A percentile compares a stretch with the other conserved stretches of the same genome.
phyloP scores from a whole-genome alignment of 73 alveolate species.

The Effrenium voratum region DNA sequence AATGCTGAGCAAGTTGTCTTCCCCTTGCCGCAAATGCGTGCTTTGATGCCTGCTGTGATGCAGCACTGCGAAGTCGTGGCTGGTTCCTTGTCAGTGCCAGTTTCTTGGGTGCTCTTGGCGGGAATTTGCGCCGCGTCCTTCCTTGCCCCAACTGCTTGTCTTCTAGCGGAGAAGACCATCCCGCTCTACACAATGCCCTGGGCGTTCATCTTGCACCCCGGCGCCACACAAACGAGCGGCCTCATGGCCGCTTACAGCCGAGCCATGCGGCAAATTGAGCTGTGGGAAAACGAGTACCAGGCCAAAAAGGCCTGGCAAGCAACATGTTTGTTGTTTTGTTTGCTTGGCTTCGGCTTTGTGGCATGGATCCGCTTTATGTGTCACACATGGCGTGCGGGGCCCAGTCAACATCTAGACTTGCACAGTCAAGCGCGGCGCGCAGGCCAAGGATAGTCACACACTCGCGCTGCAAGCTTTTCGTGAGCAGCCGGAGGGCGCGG shows the following conservation, averaged over 20 bases:
- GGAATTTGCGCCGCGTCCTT: conserved; percentile 21
- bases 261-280: conserved; percentile 17
- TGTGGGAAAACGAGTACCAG: conserved; percentile 14
- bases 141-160: conserved; percentile 25
- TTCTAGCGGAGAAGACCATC: not conserved
- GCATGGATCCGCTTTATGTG: too few relatives aligned
- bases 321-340: too few relatives aligned
- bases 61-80: not conserved
- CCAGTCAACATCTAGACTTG: too few relatives aligned
- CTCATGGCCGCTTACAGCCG: conserved; percentile 28
- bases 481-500: too few relatives aligned
- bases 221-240: conserved; percentile 62
- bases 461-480: too few relatives aligned
- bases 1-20: not conserved
- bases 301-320: too few relatives aligned
- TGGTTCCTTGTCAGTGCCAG: conserved; percentile 1
- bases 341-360: too few relatives aligned
- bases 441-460: too few relatives aligned
- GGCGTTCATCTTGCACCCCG: conserved; percentile 46
- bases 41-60: not conserved
- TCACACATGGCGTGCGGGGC: too few relatives aligned
- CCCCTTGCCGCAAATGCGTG: not conserved
- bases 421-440: too few relatives aligned
- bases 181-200: conserved; percentile 36
- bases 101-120: conserved; percentile 11